Base-by-base conservation (phyloP, 2,329 filamentous ascomycete genomes). In the Sarocladiaceae sp. region DNA sequence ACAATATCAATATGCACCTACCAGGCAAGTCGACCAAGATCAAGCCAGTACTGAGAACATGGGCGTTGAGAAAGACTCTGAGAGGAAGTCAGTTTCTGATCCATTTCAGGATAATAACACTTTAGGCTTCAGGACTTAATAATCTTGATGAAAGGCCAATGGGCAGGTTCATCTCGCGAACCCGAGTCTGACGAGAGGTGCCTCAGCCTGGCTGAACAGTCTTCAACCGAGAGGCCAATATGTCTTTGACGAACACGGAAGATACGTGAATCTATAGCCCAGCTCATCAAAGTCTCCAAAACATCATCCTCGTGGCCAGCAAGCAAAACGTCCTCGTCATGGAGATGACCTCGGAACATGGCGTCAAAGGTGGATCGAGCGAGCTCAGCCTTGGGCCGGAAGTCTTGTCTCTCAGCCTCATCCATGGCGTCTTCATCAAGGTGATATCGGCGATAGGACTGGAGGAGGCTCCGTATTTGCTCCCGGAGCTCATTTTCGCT, bases 1-100 rank as follows among this genome's bases (percentile, higher is more conserved):
- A 29, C 12, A 39, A 15, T 15, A 31, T 13, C n/a, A 6, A 41
- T 1, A 18, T 26, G 4, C 10, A 48, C 53, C 18, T 58, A 70
- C 68, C 69, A 20, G 71, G 70, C 15, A 75, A 61, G 46, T 75
- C 71, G 0, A 70, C 70, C 6, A 75, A 59, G 3, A 73, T 53
- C 1, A 74, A 58, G 0, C 71, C 72, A 44, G 65, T 68, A 45
- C 67, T 70, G 7, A 75, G 51, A 15, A 74, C 70, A 47, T 70
- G 55, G 0, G 71, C 63, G 12, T 67, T 65, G 10, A 65, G 48
- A 32, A 57, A 68, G 0, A 75, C 67, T 41, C 68, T 72, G 29
- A 31, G 12, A 19, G 6, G 20, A 21, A 19, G 20, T 37, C n/a
- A 37, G 18, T 37, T 16, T 18, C 18, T 21, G 9, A n/a, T 29